phyloP scores from a whole-genome alignment of 352 stramenopile species.

The Pythium diclinum region DNA sequence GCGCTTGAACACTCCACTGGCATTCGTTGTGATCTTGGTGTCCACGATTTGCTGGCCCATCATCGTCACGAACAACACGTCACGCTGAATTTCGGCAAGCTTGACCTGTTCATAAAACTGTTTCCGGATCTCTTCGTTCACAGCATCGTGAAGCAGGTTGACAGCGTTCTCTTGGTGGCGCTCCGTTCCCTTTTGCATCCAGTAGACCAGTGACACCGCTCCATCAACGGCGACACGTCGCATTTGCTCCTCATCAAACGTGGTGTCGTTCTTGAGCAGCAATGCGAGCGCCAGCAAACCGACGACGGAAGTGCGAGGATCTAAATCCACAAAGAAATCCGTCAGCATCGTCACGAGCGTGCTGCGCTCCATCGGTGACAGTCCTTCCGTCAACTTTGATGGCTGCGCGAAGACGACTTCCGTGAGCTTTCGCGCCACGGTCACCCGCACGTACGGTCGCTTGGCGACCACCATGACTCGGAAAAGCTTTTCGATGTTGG shows the following conservation, averaged over 20 bases:
- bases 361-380: slow-evolving; percentile 47
- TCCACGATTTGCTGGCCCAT: slow-evolving; percentile 70
- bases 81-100: slow-evolving; percentile 40
- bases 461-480: slow-evolving; percentile 54
- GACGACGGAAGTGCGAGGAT: slow-evolving; percentile 71
- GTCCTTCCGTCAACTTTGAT: slow-evolving; percentile 49
- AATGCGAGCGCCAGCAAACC: slow-evolving; percentile 65
- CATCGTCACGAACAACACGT: slow-evolving; percentile 62
- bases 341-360: slow-evolving; percentile 72
- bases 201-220: slow-evolving; percentile 70
- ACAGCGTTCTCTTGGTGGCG: slow-evolving; percentile 78
- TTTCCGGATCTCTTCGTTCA: slow-evolving; percentile 36
- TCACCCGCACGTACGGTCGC: slow-evolving; percentile 57
- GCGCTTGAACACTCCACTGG: slow-evolving; percentile 61
- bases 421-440: slow-evolving; percentile 64
- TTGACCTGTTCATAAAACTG: slow-evolving; percentile 70
- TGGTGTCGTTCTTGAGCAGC: slow-evolving; percentile 59
- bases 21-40: slow-evolving; percentile 52
- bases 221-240: slow-evolving; percentile 69
- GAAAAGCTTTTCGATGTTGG: slow-evolving; percentile 59
- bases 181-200: slow-evolving; percentile 82
- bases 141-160: slow-evolving; percentile 66
- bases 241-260: slow-evolving; percentile 57
- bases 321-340: slow-evolving; percentile 65
- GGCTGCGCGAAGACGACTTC: slow-evolving; percentile 72